These are phyloP conservation scores for Gaeumannomyces tritici DNA, from an alignment of 2,329 filamentous ascomycete species.

Conservation along the genomic window DNA sequence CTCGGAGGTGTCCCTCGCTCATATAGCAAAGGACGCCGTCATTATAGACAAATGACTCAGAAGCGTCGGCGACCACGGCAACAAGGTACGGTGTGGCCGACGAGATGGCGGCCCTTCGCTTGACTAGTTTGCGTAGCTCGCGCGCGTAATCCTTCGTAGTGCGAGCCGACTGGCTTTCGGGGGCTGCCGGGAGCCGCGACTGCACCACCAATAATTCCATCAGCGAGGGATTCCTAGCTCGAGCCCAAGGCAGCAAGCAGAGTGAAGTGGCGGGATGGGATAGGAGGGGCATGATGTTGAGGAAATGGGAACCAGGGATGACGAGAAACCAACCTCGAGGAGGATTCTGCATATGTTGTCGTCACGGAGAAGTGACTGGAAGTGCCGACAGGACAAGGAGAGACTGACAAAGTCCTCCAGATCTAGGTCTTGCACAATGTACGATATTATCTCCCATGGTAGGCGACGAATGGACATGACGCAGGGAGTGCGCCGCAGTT, in stretches of 20 bases:
- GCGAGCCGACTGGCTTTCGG: conserved; percentile 22
- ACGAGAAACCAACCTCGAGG: conserved; percentile 37
- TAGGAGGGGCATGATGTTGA: background rate
- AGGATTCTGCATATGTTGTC: conserved; percentile 46
- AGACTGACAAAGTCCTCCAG: conserved; percentile 50
- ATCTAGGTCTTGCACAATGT: conserved; percentile 43
- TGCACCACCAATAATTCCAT: conserved; percentile 13
- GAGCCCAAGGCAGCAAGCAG: no score
- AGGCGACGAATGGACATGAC: conserved; percentile 26
- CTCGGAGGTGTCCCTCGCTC: conserved; percentile 35
- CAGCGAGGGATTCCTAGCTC: background rate
- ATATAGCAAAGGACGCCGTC: conserved; percentile 58
- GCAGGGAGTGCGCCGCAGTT: background rate
- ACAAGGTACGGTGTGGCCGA: conserved; percentile 53
- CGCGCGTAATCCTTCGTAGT: conserved; percentile 29
- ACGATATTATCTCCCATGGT: conserved; percentile 56
- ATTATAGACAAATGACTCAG: conserved; percentile 51
- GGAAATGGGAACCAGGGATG: conserved; percentile 12
- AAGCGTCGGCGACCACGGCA: conserved; percentile 44
- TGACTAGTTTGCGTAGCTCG: conserved; percentile 50
- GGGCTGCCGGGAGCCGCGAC: conserved; percentile 20
- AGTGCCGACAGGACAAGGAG: conserved; percentile 38
- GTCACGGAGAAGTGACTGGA: conserved; percentile 41
- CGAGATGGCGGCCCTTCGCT: conserved; percentile 50
- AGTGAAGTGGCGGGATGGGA: background rate